Percentiles rank a stretch among this genome's conserved stretches.
phyloP scores from a whole-genome alignment of 164 flowering plant genomes.

The Echeveria elegans region DNA sequence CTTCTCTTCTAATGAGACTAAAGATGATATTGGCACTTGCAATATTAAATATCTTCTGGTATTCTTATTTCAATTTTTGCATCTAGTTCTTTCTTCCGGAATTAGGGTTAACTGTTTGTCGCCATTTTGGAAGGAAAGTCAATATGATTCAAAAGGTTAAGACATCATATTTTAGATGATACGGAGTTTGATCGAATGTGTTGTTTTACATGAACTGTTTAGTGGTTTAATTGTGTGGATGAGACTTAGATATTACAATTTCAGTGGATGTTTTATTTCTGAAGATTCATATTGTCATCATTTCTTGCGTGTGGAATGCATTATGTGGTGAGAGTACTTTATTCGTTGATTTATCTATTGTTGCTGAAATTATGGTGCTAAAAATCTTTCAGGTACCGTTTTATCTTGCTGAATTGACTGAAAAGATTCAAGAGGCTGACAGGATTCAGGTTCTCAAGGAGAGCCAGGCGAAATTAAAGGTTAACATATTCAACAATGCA shows the following conservation, averaged over 20 bases:
- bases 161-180: too few species aligned
- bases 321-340: too few species aligned
- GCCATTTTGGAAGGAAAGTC: too few species aligned
- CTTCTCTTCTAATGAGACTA: conserved; percentile 81
- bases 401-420: conserved; percentile 84
- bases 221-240: too few species aligned
- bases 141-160: too few species aligned
- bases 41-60: conserved; percentile 88
- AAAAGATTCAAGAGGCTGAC: conserved; percentile 53
- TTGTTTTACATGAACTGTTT: too few species aligned
- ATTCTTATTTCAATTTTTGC: conserved; percentile 1
- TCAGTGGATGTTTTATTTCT: too few species aligned
- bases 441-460: conserved; percentile 53
- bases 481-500: conserved; percentile 13
- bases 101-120: too few species aligned
- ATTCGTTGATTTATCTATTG: background rate
- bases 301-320: too few species aligned
- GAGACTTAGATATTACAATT: too few species aligned
- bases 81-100: too few species aligned
- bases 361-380: background rate
- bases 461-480: conserved; percentile 80
- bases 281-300: background rate
- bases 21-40: conserved; percentile 84
- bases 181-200: too few species aligned
- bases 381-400: conserved; percentile 60